Base-by-base conservation (phyloP, 192 early-diverging fungal genomes). In the Thamnidium elegans region DNA sequence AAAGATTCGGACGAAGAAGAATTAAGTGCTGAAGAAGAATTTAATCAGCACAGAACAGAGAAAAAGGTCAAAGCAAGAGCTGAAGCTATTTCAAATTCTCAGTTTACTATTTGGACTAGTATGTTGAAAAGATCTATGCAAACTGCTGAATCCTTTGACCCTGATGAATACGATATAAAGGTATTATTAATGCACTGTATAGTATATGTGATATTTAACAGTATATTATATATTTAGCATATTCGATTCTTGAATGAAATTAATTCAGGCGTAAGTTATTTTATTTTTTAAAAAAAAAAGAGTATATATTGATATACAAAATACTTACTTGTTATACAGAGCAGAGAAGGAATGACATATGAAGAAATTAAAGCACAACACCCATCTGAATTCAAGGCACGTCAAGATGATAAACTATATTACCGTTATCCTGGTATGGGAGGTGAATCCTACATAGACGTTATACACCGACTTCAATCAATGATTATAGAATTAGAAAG, bases 341-440 rank as follows among this genome's bases (percentile, higher is more conserved):
- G 70, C 26, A 87, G 84, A 64, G 91, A 93, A 71, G 87, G 85
- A 44, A 86, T 91, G 80, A 87, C 91, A 0, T 90, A 90, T 60
- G 65, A 75, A 1, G 90, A 99, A 66, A 97, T 99, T 63, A 78
- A 94, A 50, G 50, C 72, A 45, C 51, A 74, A 32, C 92, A 89
- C 60, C 96, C 96, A 10, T 84, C 87, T 30, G 95, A 97, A 68
- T 96, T 80, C 64, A 75, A 79, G 21, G 87, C 86, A 19, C 85
- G 95, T n/a, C 79, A 84, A 68, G 72, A 81, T 36, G 89, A 93
- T 80, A 99, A 99, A 75, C 83, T 99, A 46, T 83, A 89, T 70
- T 97, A 95, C 58, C 84, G 96, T 19, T 99, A 97, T 73, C 95
- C 96, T 11, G 96, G 96, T 8, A 87, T 93, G 59, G 96, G 96